Conservation (phyloP, 805 yeast species). For the Yarrowia hollandica region DNA sequence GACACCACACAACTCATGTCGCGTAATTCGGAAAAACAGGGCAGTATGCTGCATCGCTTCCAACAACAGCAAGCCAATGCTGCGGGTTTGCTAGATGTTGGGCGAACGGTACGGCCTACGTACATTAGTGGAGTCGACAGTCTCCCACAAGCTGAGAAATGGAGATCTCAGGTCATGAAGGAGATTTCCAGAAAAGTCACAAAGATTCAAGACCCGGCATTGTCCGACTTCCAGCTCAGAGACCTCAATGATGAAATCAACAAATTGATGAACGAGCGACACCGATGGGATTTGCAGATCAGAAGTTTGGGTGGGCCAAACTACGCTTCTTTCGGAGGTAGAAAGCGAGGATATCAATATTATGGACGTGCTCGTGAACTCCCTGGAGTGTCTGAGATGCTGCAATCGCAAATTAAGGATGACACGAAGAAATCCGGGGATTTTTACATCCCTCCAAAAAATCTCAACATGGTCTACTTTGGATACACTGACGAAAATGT, state of each 20-base stretch:
- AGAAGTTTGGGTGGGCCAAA: constrained; percentile 73
- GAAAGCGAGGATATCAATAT: constrained; percentile 61
- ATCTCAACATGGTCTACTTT: constrained; percentile 37
- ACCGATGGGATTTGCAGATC: constrained; percentile 78
- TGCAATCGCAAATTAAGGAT: constrained; percentile 43
- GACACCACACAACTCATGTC: constrained; percentile 54
- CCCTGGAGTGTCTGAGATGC: constrained; percentile 62
- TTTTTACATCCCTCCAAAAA: constrained; percentile 29
- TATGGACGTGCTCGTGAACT: constrained; percentile 83
- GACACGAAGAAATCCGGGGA: constrained; percentile 31
- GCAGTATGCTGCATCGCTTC: constrained; percentile 64
- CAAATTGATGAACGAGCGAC: constrained; percentile 61
- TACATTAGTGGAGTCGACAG: constrained; percentile 53
- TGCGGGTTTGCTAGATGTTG: constrained; percentile 57
- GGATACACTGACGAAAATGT: constrained; percentile 38
- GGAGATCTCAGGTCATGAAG: constrained; percentile 59
- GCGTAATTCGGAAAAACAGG: constrained; percentile 73
- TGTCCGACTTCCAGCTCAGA: constrained; percentile 63
- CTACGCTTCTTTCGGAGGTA: constrained; percentile 43
- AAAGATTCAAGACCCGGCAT: constrained; percentile 59
- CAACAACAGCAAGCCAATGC: constrained; percentile 62
- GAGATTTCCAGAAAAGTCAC: constrained; percentile 66
- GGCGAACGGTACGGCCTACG: constrained; percentile 61
- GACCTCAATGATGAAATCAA: constrained; percentile 76
- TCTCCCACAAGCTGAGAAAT: constrained; percentile 66